These are phyloP conservation scores for Spergularia azorica DNA, from an alignment of 179 eudicot species.

Conservation along the genomic window DNA sequence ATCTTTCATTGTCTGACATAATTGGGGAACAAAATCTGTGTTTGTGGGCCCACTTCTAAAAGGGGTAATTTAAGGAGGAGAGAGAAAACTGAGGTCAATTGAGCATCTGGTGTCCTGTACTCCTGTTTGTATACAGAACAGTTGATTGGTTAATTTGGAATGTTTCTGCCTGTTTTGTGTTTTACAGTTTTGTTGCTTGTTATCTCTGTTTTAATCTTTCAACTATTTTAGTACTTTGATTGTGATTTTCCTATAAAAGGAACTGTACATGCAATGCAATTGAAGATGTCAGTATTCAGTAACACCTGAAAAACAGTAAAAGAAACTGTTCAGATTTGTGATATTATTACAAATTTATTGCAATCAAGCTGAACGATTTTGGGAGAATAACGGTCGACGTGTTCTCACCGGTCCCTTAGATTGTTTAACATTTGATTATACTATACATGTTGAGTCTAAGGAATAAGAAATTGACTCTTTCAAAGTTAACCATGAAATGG, in stretches of 20 bases:
- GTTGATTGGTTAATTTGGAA: constrained; percentile 17
- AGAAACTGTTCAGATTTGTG: neutral
- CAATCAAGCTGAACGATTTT: too few relatives aligned
- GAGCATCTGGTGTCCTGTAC: too few relatives aligned
- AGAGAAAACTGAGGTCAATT: too few relatives aligned
- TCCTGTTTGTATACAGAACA: too few relatives aligned
- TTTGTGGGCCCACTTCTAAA: constrained; percentile 23
- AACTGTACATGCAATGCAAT: constrained; percentile 8
- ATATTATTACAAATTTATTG: neutral
- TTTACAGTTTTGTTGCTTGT: neutral
- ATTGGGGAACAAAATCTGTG: constrained; percentile 27
- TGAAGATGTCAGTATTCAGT: neutral
- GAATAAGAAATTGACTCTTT: too few relatives aligned
- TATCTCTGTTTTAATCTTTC: neutral
- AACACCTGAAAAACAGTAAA: neutral
- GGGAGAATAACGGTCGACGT: too few relatives aligned
- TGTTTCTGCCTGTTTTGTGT: constrained; percentile 9
- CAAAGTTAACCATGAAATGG: too few relatives aligned
- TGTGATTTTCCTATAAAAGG: constrained; percentile 3
- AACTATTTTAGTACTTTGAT: neutral
- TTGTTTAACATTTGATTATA: too few relatives aligned
- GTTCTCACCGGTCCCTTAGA: too few relatives aligned
- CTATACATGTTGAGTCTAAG: too few relatives aligned
- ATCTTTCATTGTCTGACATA: constrained; percentile 29
- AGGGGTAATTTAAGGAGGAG: neutral